phyloP scores from a whole-genome alignment of 176 grass and related monocot species.

The Zoysia japonica region DNA sequence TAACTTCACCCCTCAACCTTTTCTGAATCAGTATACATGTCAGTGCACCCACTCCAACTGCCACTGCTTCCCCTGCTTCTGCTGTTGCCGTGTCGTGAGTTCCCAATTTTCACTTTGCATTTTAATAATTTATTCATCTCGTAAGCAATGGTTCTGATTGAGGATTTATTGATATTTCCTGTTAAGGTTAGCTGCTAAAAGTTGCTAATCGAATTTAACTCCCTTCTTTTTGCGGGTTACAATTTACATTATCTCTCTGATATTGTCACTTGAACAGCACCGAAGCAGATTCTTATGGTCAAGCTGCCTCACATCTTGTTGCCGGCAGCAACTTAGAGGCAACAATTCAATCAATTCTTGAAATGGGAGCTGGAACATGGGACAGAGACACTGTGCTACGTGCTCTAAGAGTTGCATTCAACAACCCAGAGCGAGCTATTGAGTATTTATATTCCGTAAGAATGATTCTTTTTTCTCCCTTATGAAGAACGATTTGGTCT shows the following conservation, averaged over 20 bases:
- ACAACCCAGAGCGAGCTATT: conserved; percentile 92
- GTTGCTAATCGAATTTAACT: neutral
- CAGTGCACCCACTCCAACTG: conserved; percentile 55
- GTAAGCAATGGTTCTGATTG: conserved; percentile 20
- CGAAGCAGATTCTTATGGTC: conserved; percentile 63
- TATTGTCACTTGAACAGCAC: conserved; percentile 45
- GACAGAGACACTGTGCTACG: conserved; percentile 74
- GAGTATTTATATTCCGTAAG: conserved; percentile 95
- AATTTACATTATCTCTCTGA: neutral
- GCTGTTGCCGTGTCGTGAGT: conserved; percentile 63
- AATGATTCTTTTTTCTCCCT: conserved; percentile 11
- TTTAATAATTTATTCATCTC: conserved; percentile 12
- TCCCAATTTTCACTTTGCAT: neutral
- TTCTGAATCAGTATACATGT: conserved; percentile 53
- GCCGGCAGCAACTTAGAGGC: conserved; percentile 66
- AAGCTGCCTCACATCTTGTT: conserved; percentile 80
- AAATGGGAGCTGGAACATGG: conserved; percentile 92
- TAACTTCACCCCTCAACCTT: conserved; percentile 29
- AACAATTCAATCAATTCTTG: conserved; percentile 80
- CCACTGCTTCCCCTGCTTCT: conserved; percentile 56
- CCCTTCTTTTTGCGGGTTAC: too few species aligned
- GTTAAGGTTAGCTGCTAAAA: conserved; percentile 21
- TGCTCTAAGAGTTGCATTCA: conserved; percentile 79
- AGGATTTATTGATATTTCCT: neutral
- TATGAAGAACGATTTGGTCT: neutral